Base-by-base conservation (phyloP, 2,329 filamentous ascomycete species). In the Samsoniella hepiali region DNA sequence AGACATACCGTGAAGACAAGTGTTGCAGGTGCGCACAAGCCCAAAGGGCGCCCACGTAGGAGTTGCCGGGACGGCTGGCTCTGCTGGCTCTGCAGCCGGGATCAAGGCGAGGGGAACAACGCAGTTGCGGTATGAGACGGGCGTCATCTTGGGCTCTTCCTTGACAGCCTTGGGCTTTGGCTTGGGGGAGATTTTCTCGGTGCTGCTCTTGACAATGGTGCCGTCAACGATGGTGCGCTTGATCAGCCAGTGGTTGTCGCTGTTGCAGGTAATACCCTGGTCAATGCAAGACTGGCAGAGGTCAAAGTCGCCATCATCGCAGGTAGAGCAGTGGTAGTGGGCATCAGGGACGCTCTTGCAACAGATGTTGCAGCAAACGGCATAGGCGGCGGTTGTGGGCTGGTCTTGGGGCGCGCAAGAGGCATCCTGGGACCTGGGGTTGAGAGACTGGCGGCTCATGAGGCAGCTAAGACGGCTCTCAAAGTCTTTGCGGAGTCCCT, bases 251-350 rank as follows among this genome's bases (percentile, higher is more conserved):
- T 99, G 95, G 67, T 87, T 84, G 36, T 88, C 84, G 63, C 88
- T 88, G 66, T 88, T 84, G 80, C 96, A 99, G 47, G 90, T 85
- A 64, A 90, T 82, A 67, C 93, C 93, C 49, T 82, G 79, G 57
- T 88, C 84, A 55, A 97, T 86, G 71, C 95, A 99, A 6, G 81
- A 76, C 67, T 88, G 84, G 81, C 96, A 99, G 36, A 99, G 85
- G 72, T 99, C 95, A 71, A 93, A 99, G 75, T 99, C 95, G 47
- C 94, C 95, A 63, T 90, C 86, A 67, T 98, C 92, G 73, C 95
- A 99, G 64, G 90, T 91, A 68, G 91, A 91, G 81, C 96, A 99
- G 78, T 99, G 95, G 76, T 91, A 99, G 77, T 99, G 94, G 58
- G 87, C 85, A 69, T 92, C 88, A 34, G 89, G 85, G 71, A 97